phyloP scores from a whole-genome alignment of 768 basidiomycete genomes.

The Leccinum aurantiacum region DNA sequence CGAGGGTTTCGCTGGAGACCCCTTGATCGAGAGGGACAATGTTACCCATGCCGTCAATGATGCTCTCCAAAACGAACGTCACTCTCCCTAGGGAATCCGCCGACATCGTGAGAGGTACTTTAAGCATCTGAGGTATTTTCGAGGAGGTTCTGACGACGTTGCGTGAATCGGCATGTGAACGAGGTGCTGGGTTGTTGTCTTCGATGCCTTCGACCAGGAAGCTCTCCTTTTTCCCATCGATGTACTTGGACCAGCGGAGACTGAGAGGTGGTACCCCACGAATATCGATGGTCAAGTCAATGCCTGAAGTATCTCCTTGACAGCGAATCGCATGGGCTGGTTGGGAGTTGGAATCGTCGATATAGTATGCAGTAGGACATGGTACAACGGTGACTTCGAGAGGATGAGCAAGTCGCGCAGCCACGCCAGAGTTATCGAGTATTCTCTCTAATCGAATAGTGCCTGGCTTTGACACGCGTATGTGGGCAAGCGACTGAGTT shows the following conservation, averaged over 20 bases:
- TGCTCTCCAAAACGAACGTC: conserved; percentile 73
- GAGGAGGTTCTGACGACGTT: conserved; percentile 23
- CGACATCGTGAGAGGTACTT: conserved; percentile 66
- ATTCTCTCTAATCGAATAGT: conserved; percentile 73
- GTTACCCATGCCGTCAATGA: conserved; percentile 85
- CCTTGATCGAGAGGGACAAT: conserved; percentile 48
- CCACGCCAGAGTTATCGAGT: conserved; percentile 64
- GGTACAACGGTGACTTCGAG: conserved; percentile 72
- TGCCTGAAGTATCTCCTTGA: conserved; percentile 59
- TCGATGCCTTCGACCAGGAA: conserved; percentile 87
- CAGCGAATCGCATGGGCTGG: conserved; percentile 56
- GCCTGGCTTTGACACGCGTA: conserved; percentile 73
- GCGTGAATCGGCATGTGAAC: conserved; percentile 24
- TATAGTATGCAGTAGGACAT: conserved; percentile 77
- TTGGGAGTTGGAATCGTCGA: conserved; percentile 36
- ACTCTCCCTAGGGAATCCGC: conserved; percentile 66
- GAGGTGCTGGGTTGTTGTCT: conserved; percentile 44
- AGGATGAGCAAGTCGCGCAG: conserved; percentile 68
- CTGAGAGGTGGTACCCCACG: conserved; percentile 75
- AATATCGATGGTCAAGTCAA: conserved; percentile 64
- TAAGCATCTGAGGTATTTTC: conserved; percentile 53
- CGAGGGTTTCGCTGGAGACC: conserved; percentile 17
- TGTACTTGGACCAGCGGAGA: conserved; percentile 71
- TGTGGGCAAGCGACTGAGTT: conserved; percentile 72
- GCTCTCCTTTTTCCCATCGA: conserved; percentile 64